Evolutionary conservation across 2,329 filamentous ascomycete genomes (phyloP).

Genomic region (Laburnicola sp.): DNA sequence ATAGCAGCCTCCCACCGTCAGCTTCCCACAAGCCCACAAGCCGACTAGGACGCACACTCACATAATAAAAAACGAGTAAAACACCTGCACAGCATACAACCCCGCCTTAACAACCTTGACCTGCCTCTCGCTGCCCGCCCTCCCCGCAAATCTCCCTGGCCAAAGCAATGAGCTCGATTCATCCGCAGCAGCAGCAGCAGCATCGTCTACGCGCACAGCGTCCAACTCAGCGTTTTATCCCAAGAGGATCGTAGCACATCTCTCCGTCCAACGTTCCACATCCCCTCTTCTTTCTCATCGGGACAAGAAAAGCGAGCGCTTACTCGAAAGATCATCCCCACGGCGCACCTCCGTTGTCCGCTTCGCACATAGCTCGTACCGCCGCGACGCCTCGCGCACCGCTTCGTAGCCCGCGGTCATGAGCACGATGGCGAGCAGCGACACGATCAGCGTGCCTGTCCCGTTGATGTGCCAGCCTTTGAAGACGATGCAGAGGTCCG

Average conservation of each 20-base stretch:
- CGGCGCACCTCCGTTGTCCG: conserved; percentile 27
- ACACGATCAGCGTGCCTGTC: conserved; percentile 73
- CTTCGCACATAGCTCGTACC: conserved; percentile 65
- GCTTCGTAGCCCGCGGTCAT: conserved; percentile 93
- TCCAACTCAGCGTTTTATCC: conserved; percentile 28
- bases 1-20: conserved; percentile 73
- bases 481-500: conserved; percentile 95
- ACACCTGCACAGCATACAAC: conserved; percentile 90
- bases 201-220: conserved; percentile 28
- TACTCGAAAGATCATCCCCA: conserved; percentile 40
- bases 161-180: conserved; percentile 70
- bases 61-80: conserved; percentile 99
- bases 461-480: conserved; percentile 82
- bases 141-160: conserved; percentile 66
- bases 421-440: conserved; percentile 78
- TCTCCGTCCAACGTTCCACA: no score
- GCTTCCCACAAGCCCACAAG: background rate
- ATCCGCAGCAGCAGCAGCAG: conserved; percentile 32
- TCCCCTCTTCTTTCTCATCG: background rate
- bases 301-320: conserved; percentile 17
- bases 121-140: conserved; percentile 63
- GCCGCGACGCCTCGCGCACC: conserved; percentile 73
- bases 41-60: conserved; percentile 57
- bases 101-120: conserved; percentile 77
- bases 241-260: no score